Evolutionary conservation across 805 yeast species (phyloP).

Genomic region (Saturnispora sekii): DNA sequence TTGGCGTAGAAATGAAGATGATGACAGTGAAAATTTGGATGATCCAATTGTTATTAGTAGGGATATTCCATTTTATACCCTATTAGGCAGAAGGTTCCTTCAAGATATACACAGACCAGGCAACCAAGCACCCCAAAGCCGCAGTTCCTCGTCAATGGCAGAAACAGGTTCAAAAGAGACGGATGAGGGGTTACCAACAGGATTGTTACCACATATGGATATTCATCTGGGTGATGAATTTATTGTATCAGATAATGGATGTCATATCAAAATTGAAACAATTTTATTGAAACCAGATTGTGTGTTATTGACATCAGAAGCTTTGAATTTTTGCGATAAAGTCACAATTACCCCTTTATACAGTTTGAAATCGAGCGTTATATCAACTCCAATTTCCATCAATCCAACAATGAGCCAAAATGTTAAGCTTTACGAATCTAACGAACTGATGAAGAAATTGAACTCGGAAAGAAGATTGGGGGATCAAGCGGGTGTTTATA

Average conservation of each 20-base stretch:
- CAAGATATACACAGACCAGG: background rate
- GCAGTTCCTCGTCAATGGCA: background rate
- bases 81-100: background rate
- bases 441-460: constrained; percentile 1
- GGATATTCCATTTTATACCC: background rate
- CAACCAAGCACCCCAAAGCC: background rate
- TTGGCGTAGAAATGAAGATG: background rate
- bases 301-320: constrained; percentile 3
- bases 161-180: background rate
- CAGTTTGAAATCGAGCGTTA: constrained; percentile 3
- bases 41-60: background rate
- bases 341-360: constrained; percentile 3
- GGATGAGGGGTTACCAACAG: background rate
- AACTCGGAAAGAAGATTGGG: constrained; percentile 3
- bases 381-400: background rate
- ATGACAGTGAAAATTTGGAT: background rate
- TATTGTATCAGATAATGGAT: background rate
- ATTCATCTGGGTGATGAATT: background rate
- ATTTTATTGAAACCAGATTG: constrained; percentile 5
- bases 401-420: constrained; percentile 1
- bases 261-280: background rate
- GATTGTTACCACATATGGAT: constrained; percentile 5
- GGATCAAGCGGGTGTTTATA: constrained; percentile 2
- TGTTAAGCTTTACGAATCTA: constrained; percentile 1
- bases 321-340: constrained; percentile 3